phyloP scores from a whole-genome alignment of 192 early-diverging fungal genomes.

The Backusella australiensis region DNA sequence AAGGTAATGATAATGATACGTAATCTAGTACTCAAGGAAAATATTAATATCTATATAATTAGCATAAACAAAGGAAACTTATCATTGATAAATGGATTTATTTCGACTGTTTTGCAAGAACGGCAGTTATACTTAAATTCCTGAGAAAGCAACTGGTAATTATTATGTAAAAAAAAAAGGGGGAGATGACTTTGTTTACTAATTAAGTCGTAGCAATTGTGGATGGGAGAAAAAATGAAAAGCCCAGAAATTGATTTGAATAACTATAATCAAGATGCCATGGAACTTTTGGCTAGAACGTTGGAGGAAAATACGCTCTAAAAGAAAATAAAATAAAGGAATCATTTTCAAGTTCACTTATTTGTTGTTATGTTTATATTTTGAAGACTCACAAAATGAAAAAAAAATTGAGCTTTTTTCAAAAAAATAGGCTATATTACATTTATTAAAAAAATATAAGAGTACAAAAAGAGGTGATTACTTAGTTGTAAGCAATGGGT shows the following conservation, averaged over 20 bases:
- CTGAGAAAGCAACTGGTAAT: constrained; percentile 49
- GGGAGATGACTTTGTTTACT: not conserved
- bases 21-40: not conserved
- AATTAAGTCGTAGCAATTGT: not conserved
- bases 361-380: no score
- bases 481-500: not conserved
- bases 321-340: not conserved
- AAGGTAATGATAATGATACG: constrained; percentile 33
- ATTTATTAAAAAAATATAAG: not conserved
- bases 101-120: constrained; percentile 51
- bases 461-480: not conserved
- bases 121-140: constrained; percentile 50
- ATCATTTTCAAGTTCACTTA: no score
- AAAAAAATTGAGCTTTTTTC: not conserved
- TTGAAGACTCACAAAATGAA: not conserved
- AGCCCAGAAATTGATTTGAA: constrained; percentile 24
- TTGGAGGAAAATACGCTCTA: not conserved
- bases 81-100: constrained; percentile 52
- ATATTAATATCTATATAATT: not conserved
- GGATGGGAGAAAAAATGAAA: constrained; percentile 33
- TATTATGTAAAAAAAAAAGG: not conserved
- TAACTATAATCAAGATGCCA: not conserved
- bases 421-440: not conserved
- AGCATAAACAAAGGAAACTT: constrained; percentile 43
- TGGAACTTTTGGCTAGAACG: constrained; percentile 4